Conservation (phyloP, 2,329 filamentous ascomycete species). For the Ilyonectria sp. region DNA sequence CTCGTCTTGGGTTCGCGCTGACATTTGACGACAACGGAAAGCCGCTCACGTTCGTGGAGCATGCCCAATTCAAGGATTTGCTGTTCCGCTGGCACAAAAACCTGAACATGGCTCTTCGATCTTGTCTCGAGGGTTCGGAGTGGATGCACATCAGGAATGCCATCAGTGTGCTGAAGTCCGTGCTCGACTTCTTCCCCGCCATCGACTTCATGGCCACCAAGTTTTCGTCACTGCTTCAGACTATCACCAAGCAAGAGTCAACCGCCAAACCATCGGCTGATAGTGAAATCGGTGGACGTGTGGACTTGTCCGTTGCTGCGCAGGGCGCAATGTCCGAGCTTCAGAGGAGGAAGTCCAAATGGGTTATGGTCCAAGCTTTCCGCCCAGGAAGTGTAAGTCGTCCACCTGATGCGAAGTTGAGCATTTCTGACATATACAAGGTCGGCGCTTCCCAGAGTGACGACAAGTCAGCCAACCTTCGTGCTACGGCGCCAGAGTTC, state of each 20-base stretch:
- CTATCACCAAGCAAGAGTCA: slow-evolving; percentile 75
- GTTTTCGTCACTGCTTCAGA: slow-evolving; percentile 75
- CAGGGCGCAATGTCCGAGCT: slow-evolving; percentile 80
- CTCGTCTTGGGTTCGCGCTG: slow-evolving; percentile 84
- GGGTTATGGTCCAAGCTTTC: slow-evolving; percentile 84
- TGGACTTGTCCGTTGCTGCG: slow-evolving; percentile 83
- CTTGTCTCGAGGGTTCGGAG: slow-evolving; percentile 85
- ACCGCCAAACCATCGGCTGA: slow-evolving; percentile 63
- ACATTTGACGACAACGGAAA: slow-evolving; percentile 77
- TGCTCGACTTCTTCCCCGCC: slow-evolving; percentile 87
- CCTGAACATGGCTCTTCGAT: slow-evolving; percentile 83
- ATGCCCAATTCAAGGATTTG: slow-evolving; percentile 87
- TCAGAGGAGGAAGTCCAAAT: slow-evolving; percentile 76
- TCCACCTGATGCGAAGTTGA: background rate
- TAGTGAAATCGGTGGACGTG: slow-evolving; percentile 72
- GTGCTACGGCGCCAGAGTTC: slow-evolving; percentile 75
- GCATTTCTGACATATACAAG: slow-evolving; percentile 45
- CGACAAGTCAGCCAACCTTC: slow-evolving; percentile 61
- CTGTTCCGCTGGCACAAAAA: slow-evolving; percentile 93
- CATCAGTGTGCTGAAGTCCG: slow-evolving; percentile 87
- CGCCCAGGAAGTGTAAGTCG: slow-evolving; percentile 71
- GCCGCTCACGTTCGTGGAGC: slow-evolving; percentile 81
- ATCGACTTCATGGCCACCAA: slow-evolving; percentile 88
- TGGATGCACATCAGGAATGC: slow-evolving; percentile 99
- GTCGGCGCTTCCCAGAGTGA: slow-evolving; percentile 49